Base-by-base conservation (phyloP, 2,329 filamentous ascomycete genomes). In the Fusarium brachygibbosum region DNA sequence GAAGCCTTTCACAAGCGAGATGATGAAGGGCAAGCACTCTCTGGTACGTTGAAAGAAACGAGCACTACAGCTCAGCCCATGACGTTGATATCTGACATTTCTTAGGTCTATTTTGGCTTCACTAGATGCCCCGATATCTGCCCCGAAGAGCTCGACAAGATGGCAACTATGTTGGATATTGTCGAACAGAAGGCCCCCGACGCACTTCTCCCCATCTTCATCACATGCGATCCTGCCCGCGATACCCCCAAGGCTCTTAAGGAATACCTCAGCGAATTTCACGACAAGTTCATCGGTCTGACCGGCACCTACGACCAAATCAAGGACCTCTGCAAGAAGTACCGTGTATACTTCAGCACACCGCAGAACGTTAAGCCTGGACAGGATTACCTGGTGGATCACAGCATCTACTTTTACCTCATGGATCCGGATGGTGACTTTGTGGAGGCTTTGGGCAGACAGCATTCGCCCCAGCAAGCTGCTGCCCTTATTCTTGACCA, bases 361-460 rank as follows among this genome's bases (percentile, higher is more conserved):
- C 96, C 96, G 34, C 85, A 88, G 74, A 87, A 94, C 68, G 93
- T 98, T 58, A 91, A 94, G 84, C 91, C 94, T 1, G 96, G 95
- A 2, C 92, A 98, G 84, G 96, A 99, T 80, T 99, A 99, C 79
- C 81, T 99, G 74, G 96, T 99, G 14, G 96, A 99, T 80, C 96
- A 99, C 83, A 98, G 94, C 80, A 99, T 99, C 74, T 99, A 99
- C 85, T 99, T 99, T 76, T 99, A 99, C 80, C 83, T 99, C 72
- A 99, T 99, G 96, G 96, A 98, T 79, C 96, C 96, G 0, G 94
- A 98, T 74, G 95, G 95, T 21, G 94, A 99, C 79, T 99, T 99
- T 80, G 95, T 99, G 29, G 97, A 99, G 83, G 97, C 94, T 14
- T 90, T 99, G 76, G 96, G 96, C 19, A 86, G 96, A 67, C 96